phyloP scores from a whole-genome alignment of 2,329 filamentous ascomycete species.

The Zarea fungicola region DNA sequence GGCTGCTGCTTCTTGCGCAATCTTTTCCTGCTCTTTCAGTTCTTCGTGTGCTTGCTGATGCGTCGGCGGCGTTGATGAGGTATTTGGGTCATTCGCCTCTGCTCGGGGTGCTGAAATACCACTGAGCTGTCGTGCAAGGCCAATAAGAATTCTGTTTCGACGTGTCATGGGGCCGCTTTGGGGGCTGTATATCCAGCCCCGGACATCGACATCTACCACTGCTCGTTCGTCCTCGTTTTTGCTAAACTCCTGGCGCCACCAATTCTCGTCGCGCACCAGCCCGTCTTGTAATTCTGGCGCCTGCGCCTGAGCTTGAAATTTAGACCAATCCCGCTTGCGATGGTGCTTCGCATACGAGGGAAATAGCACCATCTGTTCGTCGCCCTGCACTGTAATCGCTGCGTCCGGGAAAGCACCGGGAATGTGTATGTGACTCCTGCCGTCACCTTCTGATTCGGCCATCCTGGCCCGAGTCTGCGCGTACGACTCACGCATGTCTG shows the following conservation, averaged over 20 bases:
- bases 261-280: conserved; percentile 59
- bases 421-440: conserved; percentile 39
- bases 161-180: conserved; percentile 79
- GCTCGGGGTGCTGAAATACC: conserved; percentile 69
- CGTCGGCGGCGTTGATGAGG: conserved; percentile 17
- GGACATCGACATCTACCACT: conserved; percentile 87
- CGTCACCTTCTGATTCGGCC: conserved; percentile 24
- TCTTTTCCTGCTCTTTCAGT: conserved; percentile 55
- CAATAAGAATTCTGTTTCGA: conserved; percentile 80
- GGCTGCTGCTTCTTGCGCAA: conserved; percentile 68
- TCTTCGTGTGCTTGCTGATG: conserved; percentile 37
- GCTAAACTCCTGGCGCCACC: conserved; percentile 75
- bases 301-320: conserved; percentile 20
- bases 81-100: conserved; percentile 24
- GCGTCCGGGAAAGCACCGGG: conserved; percentile 80
- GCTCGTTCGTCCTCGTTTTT: conserved; percentile 75
- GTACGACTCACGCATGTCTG: conserved; percentile 55
- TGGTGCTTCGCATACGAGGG: conserved; percentile 85
- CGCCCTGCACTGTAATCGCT: conserved; percentile 70
- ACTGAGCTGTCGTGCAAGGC: conserved; percentile 79
- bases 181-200: conserved; percentile 91
- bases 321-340: conserved; percentile 41
- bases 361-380: conserved; percentile 92
- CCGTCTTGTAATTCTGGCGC: conserved; percentile 29
- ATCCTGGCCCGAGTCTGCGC: conserved; percentile 43